Evolutionary conservation across 139 green algal genomes (phyloP).

Genomic region (Coelastrella sp.): DNA sequence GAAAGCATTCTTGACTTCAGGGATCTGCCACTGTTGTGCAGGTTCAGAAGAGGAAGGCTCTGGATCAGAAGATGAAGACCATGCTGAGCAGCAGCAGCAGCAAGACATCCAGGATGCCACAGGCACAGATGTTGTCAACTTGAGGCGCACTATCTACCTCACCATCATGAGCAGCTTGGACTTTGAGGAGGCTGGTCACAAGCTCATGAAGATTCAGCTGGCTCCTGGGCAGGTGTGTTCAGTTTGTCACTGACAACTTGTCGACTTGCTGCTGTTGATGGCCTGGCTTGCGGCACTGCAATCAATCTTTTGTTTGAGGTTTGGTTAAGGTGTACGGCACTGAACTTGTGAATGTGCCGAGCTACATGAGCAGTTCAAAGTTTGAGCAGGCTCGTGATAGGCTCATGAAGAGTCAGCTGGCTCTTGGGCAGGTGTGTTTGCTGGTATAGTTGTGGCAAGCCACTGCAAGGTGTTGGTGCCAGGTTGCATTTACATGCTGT

Average conservation of each 20-base stretch:
- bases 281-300: too few species aligned
- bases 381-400: too few species aligned
- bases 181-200: conserved; percentile 99
- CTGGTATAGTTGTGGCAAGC: too few species aligned
- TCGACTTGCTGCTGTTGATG: too few species aligned
- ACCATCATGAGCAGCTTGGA: conserved; percentile 98
- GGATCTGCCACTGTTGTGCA: background rate
- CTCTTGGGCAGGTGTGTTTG: too few species aligned
- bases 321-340: too few species aligned
- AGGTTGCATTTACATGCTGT: background rate
- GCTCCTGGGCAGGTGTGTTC: conserved; percentile 68
- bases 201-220: conserved; percentile 97
- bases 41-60: conserved; percentile 54
- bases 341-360: too few species aligned
- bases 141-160: conserved; percentile 99
- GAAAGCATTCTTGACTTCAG: too few species aligned
- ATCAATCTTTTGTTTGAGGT: too few species aligned
- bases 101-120: conserved; percentile 73
- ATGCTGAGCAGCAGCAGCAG: background rate
- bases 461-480: background rate
- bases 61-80: conserved; percentile 67
- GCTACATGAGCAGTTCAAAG: too few species aligned
- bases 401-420: too few species aligned
- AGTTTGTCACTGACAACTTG: too few species aligned
- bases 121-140: conserved; percentile 95